Evolutionary conservation across 1,139 yeast species (phyloP).

Genomic region (Pichia sp.): DNA sequence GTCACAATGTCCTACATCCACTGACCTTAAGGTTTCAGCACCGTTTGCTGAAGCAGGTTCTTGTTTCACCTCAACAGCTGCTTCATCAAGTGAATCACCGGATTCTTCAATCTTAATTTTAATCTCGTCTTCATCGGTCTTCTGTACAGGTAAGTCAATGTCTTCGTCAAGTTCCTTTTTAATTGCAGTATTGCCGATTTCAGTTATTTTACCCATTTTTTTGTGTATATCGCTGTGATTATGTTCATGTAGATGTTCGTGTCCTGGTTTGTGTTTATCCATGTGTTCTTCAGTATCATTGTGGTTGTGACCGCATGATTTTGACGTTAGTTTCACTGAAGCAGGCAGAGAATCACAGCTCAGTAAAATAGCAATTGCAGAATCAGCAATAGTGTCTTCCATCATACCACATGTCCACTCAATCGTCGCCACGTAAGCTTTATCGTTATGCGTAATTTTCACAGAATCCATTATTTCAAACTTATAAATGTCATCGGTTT

Average conservation of each 20-base stretch:
- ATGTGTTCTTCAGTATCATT: constrained; percentile 14
- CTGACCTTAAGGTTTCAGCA: not conserved
- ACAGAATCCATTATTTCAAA: constrained; percentile 30
- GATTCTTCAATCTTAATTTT: not conserved
- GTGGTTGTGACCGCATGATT: constrained; percentile 35
- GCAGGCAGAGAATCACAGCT: constrained; percentile 95
- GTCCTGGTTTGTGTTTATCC: not conserved
- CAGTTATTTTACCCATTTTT: not conserved
- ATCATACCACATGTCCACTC: constrained; percentile 91
- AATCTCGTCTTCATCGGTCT: not conserved
- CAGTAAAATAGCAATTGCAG: constrained; percentile 80
- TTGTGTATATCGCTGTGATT: constrained; percentile 1
- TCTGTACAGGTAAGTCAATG: not conserved
- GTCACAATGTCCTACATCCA: constrained; percentile 24
- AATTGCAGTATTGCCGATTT: constrained; percentile 3
- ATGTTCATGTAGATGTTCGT: constrained; percentile 10
- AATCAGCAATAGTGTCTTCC: constrained; percentile 92
- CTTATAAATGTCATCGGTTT: constrained; percentile 41
- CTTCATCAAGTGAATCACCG: not conserved
- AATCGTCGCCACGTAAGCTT: constrained; percentile 46
- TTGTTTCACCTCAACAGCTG: not conserved
- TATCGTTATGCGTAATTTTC: constrained; percentile 39
- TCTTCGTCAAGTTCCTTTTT: not conserved
- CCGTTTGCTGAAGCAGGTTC: not conserved
- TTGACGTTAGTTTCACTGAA: constrained; percentile 77